Evolutionary conservation across 2,329 filamentous ascomycete genomes (phyloP), one percentile per base, ranked within the genome.

Genomic region (Fusarium circinatum): DNA sequence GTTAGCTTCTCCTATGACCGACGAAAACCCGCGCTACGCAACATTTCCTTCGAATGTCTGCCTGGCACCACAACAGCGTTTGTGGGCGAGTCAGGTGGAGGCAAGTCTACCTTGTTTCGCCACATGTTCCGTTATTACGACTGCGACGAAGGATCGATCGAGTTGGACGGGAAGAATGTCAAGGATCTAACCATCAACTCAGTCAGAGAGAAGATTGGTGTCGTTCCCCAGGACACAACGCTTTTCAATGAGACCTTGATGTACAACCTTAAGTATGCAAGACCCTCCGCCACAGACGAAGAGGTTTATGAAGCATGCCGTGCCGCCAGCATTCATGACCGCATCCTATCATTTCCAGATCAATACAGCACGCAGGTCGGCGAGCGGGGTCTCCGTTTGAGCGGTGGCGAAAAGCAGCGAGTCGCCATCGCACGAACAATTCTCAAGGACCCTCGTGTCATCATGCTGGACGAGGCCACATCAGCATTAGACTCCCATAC

Each of bases 51-150:
- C 82, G 91, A 92, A 72, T 98, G 95, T 81, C 85, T 86, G 24
- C 95, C 96, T 5, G 96, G 96, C 59, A 98, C 95, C 2, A 98
- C 95, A 0, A 99, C 96, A 11, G 96, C 96, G 2, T 92, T 99
- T 73, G 96, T 99, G 24, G 96, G 96, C 73, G 96, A 98, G 82
- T 98, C 96, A 38, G 96, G 96, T 51, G 96, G 96, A 67, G 96
- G 96, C 75, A 99, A 99, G 83, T 98, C 96, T 6, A 99, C 96
- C 0, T 89, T 99, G 32, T 98, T 99, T 86, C 93, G 96, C 57
- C 89, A 98, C 55, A 91, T 99, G 81, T 98, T 98, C 87, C 93
- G 96, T 24, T 99, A 98, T 83, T 99, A 98, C 86, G 97, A 98
- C 80, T 90, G 92, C 62, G 87, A 91, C 59, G 89, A 90, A 58